Percentiles rank a stretch among this genome's conserved stretches.
phyloP scores from a whole-genome alignment of 1,284 basidiomycete species.

The Coniferiporia sulphurascens region DNA sequence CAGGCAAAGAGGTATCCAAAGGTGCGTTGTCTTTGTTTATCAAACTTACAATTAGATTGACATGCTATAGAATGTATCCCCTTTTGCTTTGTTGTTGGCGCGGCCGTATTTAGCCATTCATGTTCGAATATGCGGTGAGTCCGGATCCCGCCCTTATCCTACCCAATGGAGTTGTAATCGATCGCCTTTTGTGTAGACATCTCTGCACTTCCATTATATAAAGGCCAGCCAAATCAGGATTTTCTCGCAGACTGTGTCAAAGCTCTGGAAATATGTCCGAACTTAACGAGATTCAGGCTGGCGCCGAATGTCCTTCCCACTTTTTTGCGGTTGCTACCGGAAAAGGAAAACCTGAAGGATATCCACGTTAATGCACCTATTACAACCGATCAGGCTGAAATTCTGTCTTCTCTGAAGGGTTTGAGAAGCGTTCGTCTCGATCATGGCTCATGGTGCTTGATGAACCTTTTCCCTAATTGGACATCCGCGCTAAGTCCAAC shows the following conservation, averaged over 20 bases:
- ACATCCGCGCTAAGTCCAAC: constrained; percentile 33
- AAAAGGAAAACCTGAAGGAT: constrained; percentile 40
- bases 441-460: constrained; percentile 52
- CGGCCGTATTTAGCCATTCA: constrained; percentile 51
- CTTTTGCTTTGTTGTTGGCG: constrained; percentile 51
- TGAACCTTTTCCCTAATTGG: constrained; percentile 58
- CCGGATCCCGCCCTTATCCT: background rate
- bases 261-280: constrained; percentile 44
- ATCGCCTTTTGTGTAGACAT: constrained; percentile 40
- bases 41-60: background rate
- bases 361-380: constrained; percentile 47
- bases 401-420: constrained; percentile 37
- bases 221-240: constrained; percentile 31
- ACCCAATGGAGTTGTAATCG: no score
- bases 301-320: constrained; percentile 41
- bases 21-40: constrained; percentile 28
- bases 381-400: constrained; percentile 41
- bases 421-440: constrained; percentile 50
- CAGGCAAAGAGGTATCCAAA: constrained; percentile 53
- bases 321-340: constrained; percentile 42
- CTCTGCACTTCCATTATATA: constrained; percentile 36
- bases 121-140: constrained; percentile 55
- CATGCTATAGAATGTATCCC: constrained; percentile 39
- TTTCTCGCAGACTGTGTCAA: constrained; percentile 50
- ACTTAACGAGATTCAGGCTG: constrained; percentile 53